These are phyloP conservation scores for Eutrema yunnanense DNA, from an alignment of 345 rosid species.

Conservation along the genomic window DNA sequence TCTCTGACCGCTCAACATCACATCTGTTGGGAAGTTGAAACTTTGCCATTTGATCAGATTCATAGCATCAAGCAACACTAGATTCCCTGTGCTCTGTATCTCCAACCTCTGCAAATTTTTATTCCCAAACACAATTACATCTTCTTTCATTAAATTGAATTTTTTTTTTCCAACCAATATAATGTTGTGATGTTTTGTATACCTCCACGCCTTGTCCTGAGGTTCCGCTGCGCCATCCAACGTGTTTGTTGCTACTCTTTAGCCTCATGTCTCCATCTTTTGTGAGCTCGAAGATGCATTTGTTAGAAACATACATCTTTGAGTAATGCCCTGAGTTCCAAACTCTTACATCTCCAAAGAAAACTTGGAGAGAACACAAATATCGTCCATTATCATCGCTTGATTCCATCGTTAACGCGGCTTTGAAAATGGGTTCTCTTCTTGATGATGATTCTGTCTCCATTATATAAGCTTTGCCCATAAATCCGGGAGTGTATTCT, in stretches of 20 bases:
- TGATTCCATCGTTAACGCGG: constrained; percentile 66
- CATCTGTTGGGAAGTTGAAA: constrained; percentile 88
- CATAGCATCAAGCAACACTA: constrained; percentile 54
- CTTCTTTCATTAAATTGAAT: neutral
- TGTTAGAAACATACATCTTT: constrained; percentile 39
- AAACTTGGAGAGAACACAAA: constrained; percentile 63
- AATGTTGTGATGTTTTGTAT: constrained; percentile 14
- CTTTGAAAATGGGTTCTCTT: constrained; percentile 45
- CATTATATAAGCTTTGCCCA: constrained; percentile 67
- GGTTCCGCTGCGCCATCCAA: constrained; percentile 85
- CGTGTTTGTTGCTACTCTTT: constrained; percentile 41
- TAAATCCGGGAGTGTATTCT: constrained; percentile 40
- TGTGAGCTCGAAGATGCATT: constrained; percentile 59
- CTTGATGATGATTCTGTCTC: constrained; percentile 29
- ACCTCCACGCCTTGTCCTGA: constrained; percentile 90
- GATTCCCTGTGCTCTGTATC: constrained; percentile 61
- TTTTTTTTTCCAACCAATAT: neutral
- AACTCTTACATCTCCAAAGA: constrained; percentile 74
- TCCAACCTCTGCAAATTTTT: constrained; percentile 54
- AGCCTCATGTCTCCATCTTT: constrained; percentile 66
- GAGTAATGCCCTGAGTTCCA: constrained; percentile 92
- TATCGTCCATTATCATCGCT: constrained; percentile 33
- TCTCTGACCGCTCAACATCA: constrained; percentile 76
- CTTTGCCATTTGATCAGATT: constrained; percentile 83
- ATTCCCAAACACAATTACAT: neutral